These are phyloP conservation scores for Lentinus tigrinus DNA, from an alignment of 768 basidiomycete species.

Conservation along the genomic window DNA sequence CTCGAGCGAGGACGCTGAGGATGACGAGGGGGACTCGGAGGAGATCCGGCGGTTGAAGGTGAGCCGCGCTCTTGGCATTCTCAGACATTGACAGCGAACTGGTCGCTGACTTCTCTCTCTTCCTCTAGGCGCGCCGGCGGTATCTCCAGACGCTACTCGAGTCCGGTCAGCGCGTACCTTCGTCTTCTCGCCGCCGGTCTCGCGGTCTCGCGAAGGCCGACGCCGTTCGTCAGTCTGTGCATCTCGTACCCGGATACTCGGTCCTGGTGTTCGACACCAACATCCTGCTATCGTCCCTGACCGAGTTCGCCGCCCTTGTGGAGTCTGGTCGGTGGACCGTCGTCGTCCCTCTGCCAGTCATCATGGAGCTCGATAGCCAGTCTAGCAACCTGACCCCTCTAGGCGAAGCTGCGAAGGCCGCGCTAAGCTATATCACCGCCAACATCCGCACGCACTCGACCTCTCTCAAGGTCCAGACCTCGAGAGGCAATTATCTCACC, in stretches of 20 bases:
- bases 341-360: conserved; percentile 88
- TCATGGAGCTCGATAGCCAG: conserved; percentile 97
- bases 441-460: conserved; percentile 71
- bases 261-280: conserved; percentile 94
- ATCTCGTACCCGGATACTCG: conserved; percentile 82
- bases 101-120: neutral
- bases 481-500: conserved; percentile 88
- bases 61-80: conserved; percentile 17
- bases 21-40: conserved; percentile 66
- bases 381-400: conserved; percentile 61
- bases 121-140: conserved; percentile 63
- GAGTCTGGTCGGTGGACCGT: conserved; percentile 85
- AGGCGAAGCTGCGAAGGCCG: conserved; percentile 70
- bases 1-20: conserved; percentile 41
- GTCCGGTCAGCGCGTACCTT: conserved; percentile 36
- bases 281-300: conserved; percentile 82
- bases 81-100: conserved; percentile 16
- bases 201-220: conserved; percentile 32
- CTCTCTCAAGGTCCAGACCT: conserved; percentile 92
- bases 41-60: conserved; percentile 85
- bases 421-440: conserved; percentile 72
- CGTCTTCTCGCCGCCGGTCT: conserved; percentile 27
- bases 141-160: conserved; percentile 71
- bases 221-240: conserved; percentile 40
- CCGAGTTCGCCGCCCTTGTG: conserved; percentile 69